These are phyloP conservation scores for Tetrahymena malaccensis DNA, from an alignment of 73 alveolate species.

Conservation along the genomic window DNA sequence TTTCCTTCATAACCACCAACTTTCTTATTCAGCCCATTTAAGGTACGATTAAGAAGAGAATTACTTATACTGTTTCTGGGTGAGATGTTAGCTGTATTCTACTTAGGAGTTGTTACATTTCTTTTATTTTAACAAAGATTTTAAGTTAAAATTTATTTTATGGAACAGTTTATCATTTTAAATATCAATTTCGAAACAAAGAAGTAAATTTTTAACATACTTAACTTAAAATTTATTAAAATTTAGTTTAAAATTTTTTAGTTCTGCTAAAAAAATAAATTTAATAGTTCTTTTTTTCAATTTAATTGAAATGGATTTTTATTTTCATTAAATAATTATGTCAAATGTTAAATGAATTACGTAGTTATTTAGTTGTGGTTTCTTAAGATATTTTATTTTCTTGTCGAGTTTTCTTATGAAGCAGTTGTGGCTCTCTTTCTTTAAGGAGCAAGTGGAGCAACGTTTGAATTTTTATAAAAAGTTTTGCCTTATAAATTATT, in stretches of 20 bases:
- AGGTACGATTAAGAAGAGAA: not conserved
- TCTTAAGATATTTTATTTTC: not conserved
- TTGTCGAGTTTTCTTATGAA: not conserved
- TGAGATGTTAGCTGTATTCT: not conserved
- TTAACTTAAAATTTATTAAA: too few species aligned
- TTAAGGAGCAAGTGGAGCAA: not conserved
- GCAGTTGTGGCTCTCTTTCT: not conserved
- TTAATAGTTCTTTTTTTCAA: too few species aligned
- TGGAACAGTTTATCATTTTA: too few species aligned
- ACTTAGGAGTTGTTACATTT: not conserved
- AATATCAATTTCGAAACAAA: too few species aligned
- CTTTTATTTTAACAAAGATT: not conserved
- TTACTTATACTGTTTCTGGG: not conserved
- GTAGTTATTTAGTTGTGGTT: not conserved
- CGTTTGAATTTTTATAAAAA: not conserved
- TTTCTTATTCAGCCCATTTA: not conserved
- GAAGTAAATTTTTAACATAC: too few species aligned
- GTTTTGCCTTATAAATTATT: not conserved
- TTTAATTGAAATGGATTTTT: too few species aligned
- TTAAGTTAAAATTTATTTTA: too few species aligned
- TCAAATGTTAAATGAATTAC: not conserved
- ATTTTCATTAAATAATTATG: too few species aligned
- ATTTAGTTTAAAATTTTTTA: too few species aligned
- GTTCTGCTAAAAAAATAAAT: too few species aligned
- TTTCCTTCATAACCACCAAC: not conserved